A percentile compares a stretch with the other conserved stretches of the same genome.
These are phyloP conservation scores for Schizonepeta tenuifolia DNA, from an alignment of 257 asterid species.

Conservation along the genomic window DNA sequence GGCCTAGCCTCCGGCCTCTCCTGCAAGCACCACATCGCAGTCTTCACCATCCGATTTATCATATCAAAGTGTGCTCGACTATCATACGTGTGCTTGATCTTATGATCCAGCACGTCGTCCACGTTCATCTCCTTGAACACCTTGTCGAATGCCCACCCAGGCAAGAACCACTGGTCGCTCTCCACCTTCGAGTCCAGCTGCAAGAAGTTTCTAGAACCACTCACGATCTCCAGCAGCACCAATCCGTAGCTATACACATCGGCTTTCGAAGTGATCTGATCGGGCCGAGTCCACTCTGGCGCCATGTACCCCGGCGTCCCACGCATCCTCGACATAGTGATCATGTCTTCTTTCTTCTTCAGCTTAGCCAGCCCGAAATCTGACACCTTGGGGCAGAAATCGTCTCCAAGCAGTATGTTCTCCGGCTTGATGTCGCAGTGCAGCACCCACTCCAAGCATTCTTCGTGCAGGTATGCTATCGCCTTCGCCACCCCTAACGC, in stretches of 20 bases:
- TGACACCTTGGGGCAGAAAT: conserved; percentile 88
- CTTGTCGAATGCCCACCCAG: conserved; percentile 82
- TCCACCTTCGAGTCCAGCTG: conserved; percentile 55
- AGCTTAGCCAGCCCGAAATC: conserved; percentile 87
- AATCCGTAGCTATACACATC: conserved; percentile 86
- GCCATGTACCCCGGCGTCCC: conserved; percentile 91
- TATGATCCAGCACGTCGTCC: conserved; percentile 69
- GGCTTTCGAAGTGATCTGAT: conserved; percentile 77
- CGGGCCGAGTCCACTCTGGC: conserved; percentile 75
- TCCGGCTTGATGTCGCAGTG: conserved; percentile 95
- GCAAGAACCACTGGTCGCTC: conserved; percentile 79
- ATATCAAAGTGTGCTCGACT: conserved; percentile 58
- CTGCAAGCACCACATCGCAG: conserved; percentile 94
- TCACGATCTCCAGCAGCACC: conserved; percentile 76
- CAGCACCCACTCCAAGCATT: conserved; percentile 90
- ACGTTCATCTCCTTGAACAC: conserved; percentile 70
- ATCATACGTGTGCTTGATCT: conserved; percentile 62
- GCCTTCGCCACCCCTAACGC: conserved; percentile 93
- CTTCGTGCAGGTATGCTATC: conserved; percentile 88
- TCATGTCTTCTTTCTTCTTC: conserved; percentile 77
- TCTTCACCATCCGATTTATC: conserved; percentile 84
- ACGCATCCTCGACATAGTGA: conserved; percentile 60
- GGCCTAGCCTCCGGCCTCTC: conserved; percentile 71
- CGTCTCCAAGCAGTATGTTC: conserved; percentile 82
- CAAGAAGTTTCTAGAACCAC: conserved; percentile 64